Conservation (phyloP, 352 stramenopile genomes). For the Phytophthora tubulina region DNA sequence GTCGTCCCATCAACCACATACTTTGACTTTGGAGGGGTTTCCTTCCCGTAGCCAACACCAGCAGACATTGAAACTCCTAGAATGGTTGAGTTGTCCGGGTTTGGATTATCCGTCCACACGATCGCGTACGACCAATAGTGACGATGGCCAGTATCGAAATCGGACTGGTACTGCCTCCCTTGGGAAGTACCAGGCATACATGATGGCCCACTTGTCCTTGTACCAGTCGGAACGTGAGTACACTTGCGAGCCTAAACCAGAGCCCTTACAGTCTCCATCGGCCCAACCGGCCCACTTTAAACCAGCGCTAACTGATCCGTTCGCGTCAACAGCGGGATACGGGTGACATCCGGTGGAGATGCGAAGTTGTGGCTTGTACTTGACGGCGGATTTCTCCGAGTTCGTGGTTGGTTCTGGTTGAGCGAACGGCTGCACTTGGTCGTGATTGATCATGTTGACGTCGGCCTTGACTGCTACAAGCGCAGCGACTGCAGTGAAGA, state of each 20-base stretch:
- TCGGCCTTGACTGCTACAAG: neutral
- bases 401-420: conserved; percentile 5
- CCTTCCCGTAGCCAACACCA: conserved; percentile 2
- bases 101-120: conserved; percentile 13
- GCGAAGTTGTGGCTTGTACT: conserved; percentile 19
- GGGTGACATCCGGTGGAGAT: conserved; percentile 18
- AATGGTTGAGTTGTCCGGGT: conserved; percentile 23
- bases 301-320: conserved; percentile 16
- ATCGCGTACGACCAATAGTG: conserved; percentile 21
- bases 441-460: conserved; percentile 5
- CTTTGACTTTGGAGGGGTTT: conserved; percentile 16
- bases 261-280: conserved; percentile 33
- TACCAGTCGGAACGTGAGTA: conserved; percentile 36
- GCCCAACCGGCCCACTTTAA: conserved; percentile 19
- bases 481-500: neutral
- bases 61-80: conserved; percentile 29
- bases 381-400: conserved; percentile 21
- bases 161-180: conserved; percentile 8
- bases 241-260: conserved; percentile 31
- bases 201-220: conserved; percentile 38
- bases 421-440: conserved; percentile 20
- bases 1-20: conserved; percentile 15
- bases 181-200: conserved; percentile 33
- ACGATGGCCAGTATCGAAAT: conserved; percentile 2
- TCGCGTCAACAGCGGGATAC: conserved; percentile 20